Conservation (phyloP, 352 stramenopile species). For the Phytophthora hybrid region DNA sequence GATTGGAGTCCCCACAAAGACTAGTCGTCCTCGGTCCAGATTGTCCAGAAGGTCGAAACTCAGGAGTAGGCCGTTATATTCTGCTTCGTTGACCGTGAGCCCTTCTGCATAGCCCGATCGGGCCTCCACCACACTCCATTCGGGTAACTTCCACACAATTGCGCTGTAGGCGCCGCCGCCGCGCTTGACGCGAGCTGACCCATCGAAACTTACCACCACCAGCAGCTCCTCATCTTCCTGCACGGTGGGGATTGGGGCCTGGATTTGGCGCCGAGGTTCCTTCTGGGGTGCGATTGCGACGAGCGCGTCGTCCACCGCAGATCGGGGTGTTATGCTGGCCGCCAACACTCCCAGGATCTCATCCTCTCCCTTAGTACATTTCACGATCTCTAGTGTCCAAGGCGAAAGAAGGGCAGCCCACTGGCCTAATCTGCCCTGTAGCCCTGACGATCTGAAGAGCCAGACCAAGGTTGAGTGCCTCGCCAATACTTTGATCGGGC, state of each 20-base stretch:
- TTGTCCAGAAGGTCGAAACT: not conserved
- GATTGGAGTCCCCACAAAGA: conserved; percentile 10
- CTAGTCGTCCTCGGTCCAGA: not conserved
- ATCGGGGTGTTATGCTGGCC: not conserved
- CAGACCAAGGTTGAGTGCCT: conserved; percentile 6
- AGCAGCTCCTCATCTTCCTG: not conserved
- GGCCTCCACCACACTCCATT: not conserved
- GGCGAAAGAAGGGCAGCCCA: conserved; percentile 2
- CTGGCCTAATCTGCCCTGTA: not conserved
- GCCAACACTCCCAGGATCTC: conserved; percentile 1
- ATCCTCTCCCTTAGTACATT: not conserved
- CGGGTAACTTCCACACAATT: conserved; percentile 1
- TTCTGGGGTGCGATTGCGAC: not conserved
- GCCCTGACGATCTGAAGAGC: conserved; percentile 3
- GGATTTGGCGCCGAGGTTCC: not conserved
- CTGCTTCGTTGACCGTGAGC: not conserved
- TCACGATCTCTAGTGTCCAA: not conserved
- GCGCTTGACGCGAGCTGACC: conserved; percentile 1
- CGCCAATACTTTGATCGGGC: not conserved
- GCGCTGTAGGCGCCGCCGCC: not conserved
- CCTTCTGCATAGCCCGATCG: not conserved
- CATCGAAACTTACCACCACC: conserved; percentile 4
- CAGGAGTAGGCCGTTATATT: not conserved
- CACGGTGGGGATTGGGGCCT: not conserved
- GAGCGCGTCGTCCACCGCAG: not conserved